Percentiles rank a stretch among this genome's conserved stretches.
Evolutionary conservation across 257 asterid genomes (phyloP).

Genomic region (Nicotiana sylvestris): DNA sequence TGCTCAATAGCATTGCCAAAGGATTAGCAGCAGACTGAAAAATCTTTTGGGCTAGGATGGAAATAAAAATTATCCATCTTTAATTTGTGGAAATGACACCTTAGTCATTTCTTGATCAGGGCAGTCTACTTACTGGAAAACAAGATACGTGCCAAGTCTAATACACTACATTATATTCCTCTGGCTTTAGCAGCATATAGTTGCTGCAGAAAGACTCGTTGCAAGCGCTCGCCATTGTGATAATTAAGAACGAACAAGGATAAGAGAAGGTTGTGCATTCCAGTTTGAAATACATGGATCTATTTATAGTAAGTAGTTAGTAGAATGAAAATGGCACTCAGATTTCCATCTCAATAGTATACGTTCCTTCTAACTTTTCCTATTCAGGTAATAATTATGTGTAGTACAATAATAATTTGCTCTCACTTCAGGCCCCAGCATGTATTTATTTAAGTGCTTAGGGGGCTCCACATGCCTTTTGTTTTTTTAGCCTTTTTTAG

Average conservation of each 20-base stretch:
- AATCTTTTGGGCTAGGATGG: conserved; percentile 12
- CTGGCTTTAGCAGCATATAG: conserved; percentile 9
- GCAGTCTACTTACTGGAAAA: conserved; percentile 11
- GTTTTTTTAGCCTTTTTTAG: background rate
- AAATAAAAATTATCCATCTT: conserved; percentile 16
- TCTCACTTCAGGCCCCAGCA: background rate
- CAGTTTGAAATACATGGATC: background rate
- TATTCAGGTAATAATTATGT: background rate
- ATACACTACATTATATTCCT: background rate
- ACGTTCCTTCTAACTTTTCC: background rate
- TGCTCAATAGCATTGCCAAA: conserved; percentile 46
- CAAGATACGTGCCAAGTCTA: background rate
- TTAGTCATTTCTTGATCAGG: background rate
- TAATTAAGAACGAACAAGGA: background rate
- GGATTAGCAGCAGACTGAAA: conserved; percentile 25
- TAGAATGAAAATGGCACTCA: background rate
- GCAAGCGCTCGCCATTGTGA: background rate
- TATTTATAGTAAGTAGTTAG: background rate
- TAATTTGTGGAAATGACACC: conserved; percentile 4
- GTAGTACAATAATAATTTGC: background rate
- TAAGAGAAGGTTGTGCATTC: background rate
- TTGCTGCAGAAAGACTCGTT: conserved; percentile 3
- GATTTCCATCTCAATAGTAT: background rate
- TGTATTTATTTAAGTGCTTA: too few relatives aligned
- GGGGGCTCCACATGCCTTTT: background rate